Percentiles rank a stretch among this genome's conserved stretches.
Evolutionary conservation across 2,329 filamentous ascomycete genomes (phyloP).

Genomic region (Fusarium musae): DNA sequence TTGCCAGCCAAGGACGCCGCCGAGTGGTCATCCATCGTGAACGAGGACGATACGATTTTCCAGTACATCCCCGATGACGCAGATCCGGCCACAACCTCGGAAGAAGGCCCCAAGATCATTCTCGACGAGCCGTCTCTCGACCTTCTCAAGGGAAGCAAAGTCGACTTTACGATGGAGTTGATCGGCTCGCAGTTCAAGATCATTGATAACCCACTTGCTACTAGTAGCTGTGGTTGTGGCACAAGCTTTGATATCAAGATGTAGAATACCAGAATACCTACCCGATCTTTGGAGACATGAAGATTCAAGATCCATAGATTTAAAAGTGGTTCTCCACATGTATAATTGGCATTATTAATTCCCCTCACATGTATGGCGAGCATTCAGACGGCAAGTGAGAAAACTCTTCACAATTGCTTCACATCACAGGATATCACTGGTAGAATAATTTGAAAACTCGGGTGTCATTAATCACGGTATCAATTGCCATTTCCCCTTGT

Average conservation of each 20-base stretch:
- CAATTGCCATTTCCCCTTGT: slow-evolving; percentile 54
- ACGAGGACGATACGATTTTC: slow-evolving; percentile 90
- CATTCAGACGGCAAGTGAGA: neutral
- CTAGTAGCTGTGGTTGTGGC: slow-evolving; percentile 95
- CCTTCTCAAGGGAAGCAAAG: slow-evolving; percentile 89
- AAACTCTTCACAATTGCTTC: neutral
- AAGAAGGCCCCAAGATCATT: slow-evolving; percentile 77
- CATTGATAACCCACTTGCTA: slow-evolving; percentile 89
- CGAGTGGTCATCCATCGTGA: slow-evolving; percentile 51
- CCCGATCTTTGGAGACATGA: neutral
- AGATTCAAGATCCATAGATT: slow-evolving; percentile 14
- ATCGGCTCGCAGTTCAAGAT: slow-evolving; percentile 94
- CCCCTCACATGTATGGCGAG: slow-evolving; percentile 5
- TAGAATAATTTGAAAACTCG: slow-evolving; percentile 47
- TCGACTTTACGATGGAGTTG: slow-evolving; percentile 96
- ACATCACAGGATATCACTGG: slow-evolving; percentile 31
- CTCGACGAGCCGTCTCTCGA: slow-evolving; percentile 90
- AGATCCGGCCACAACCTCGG: slow-evolving; percentile 38
- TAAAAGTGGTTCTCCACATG: slow-evolving; percentile 11
- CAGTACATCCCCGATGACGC: slow-evolving; percentile 69
- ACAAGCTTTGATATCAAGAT: slow-evolving; percentile 95
- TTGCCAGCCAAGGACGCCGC: slow-evolving; percentile 57
- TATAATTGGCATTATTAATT: slow-evolving; percentile 35
- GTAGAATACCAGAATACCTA: slow-evolving; percentile 50
- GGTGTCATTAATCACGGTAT: slow-evolving; percentile 55